Conservation (phyloP, 352 stramenopile genomes). For the Pythium periplocum region DNA sequence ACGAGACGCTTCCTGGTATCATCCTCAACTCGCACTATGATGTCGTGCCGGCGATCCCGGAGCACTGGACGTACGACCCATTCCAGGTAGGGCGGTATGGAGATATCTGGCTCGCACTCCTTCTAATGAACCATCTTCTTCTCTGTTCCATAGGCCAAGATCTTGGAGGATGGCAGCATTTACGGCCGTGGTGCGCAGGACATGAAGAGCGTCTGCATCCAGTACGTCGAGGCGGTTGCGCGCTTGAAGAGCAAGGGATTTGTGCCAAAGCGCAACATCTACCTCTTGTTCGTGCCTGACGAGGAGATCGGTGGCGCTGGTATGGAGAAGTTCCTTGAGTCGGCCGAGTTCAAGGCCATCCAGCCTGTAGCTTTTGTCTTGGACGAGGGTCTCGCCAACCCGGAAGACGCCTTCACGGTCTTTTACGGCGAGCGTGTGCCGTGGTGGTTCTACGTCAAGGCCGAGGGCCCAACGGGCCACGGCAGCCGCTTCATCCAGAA, state of each 20-base stretch:
- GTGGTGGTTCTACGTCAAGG: conserved; percentile 90
- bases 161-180: conserved; percentile 88
- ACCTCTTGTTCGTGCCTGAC: conserved; percentile 92
- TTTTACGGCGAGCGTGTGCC: conserved; percentile 95
- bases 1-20: conserved; percentile 81
- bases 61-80: conserved; percentile 88
- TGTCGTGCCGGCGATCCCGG: conserved; percentile 88
- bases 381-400: conserved; percentile 93
- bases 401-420: conserved; percentile 87
- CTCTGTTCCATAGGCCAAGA: conserved; percentile 34
- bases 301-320: conserved; percentile 91
- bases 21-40: conserved; percentile 97
- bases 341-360: conserved; percentile 73
- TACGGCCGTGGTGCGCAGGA: conserved; percentile 93
- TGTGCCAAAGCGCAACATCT: conserved; percentile 80
- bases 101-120: conserved; percentile 1
- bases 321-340: conserved; percentile 91
- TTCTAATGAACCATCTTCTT: neutral
- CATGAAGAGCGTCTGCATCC: conserved; percentile 95
- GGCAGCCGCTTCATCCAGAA: conserved; percentile 93
- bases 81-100: conserved; percentile 60
- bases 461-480: conserved; percentile 71
- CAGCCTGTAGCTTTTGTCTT: conserved; percentile 87
- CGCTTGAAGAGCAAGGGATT: conserved; percentile 61
- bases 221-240: conserved; percentile 92